Evolutionary conservation across 2,329 filamentous ascomycete species (phyloP), one percentile per base, ranked within the genome.

Genomic region (Trichocomaceae sp.): DNA sequence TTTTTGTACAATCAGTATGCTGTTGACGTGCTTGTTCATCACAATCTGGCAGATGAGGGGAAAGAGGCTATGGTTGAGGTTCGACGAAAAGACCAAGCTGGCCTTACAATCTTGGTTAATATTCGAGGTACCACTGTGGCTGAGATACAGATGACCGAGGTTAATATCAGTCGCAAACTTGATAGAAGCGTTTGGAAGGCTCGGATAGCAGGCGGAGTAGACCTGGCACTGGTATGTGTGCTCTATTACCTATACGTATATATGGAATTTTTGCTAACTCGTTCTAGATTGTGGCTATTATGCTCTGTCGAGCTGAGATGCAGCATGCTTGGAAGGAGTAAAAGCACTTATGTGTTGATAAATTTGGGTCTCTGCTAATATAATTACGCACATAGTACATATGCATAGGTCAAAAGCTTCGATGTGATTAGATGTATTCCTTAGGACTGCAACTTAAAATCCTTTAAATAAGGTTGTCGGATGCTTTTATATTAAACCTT

Each of bases 221-320:
- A 53, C 35, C 35, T 53, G 9, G n/a, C 51, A 12, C 44, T 53
- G 29, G 51, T 53, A 23, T 39, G 51, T 31, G 17, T 39, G 13
- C 44, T 9, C 26, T 39, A 2, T 22, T 5, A 8, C 15, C 12
- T 17, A 20, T 13, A 41, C 23, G 17, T 22, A 37, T 35, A 20
- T 22, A 37, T 33, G 3, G 22, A n/a, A 15, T 29, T 9, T 2
- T n/a, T 47, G 26, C 35, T 53, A 41, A 53, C n/a, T 19, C 7
- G 5, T n/a, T 2, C 3, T 13, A 52, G 50, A 46, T 52, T 35
- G 41, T 52, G 7, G 51, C 44, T 8, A 53, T 53, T 22, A 53
- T 53, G 51, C 45, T 53, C 31, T 47, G 44, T 26, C 51, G 51
- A 47, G 51, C 51, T 47, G 51, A 53, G 26, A 47, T 53, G n/a